phyloP scores from a whole-genome alignment of 176 grass and related monocot species.

The Carex kokanica region DNA sequence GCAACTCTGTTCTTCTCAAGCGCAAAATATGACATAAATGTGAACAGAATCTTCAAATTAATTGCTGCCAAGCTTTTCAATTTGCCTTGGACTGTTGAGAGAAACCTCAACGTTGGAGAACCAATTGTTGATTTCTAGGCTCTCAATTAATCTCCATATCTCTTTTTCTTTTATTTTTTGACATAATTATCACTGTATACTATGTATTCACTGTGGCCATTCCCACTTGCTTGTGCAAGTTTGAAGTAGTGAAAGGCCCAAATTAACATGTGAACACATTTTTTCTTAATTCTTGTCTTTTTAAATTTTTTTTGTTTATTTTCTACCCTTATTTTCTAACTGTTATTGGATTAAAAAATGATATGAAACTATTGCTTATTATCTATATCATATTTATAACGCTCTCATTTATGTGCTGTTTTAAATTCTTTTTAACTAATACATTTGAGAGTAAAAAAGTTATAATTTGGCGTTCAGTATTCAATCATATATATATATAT shows the following conservation, averaged over 20 bases:
- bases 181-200: not conserved
- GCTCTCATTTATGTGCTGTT: too few relatives aligned
- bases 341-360: too few relatives aligned
- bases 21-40: slow-evolving; percentile 87
- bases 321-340: not conserved
- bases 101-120: slow-evolving; percentile 94
- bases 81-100: slow-evolving; percentile 79
- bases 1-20: slow-evolving; percentile 96
- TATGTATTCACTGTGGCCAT: not conserved
- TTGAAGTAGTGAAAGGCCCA: not conserved
- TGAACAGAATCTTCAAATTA: slow-evolving; percentile 98
- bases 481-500: too few relatives aligned
- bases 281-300: not conserved
- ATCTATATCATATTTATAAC: too few relatives aligned
- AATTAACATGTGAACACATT: not conserved
- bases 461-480: too few relatives aligned
- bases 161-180: not conserved
- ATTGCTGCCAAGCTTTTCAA: slow-evolving; percentile 84
- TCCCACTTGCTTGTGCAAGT: slow-evolving; percentile 1
- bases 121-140: slow-evolving; percentile 85
- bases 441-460: too few relatives aligned
- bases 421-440: too few relatives aligned
- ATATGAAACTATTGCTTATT: too few relatives aligned
- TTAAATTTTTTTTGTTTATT: not conserved
- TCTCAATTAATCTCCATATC: not conserved